Conservation (phyloP, 2,329 filamentous ascomycete genomes). For the Nothopassalora personata region DNA sequence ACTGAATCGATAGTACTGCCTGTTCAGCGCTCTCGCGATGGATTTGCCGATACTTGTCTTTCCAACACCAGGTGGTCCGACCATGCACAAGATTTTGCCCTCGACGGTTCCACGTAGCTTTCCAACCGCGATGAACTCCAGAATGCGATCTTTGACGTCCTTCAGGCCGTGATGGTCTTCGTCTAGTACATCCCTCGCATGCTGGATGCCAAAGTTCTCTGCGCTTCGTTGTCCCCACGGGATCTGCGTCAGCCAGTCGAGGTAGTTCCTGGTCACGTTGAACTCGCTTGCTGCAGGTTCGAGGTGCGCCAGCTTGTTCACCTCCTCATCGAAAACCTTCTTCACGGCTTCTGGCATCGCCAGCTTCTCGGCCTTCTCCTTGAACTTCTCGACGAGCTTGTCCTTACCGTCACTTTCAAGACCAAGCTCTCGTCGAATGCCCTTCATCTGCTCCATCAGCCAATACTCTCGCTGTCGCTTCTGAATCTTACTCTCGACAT, state of each 20-base stretch:
- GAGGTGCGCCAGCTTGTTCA: conserved; percentile 92
- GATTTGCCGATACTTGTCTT: conserved; percentile 99
- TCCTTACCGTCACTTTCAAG: conserved; percentile 98
- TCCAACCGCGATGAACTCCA: conserved; percentile 97
- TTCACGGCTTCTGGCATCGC: conserved; percentile 96
- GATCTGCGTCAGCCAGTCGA: conserved; percentile 98
- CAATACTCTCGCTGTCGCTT: conserved; percentile 97
- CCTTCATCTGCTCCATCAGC: conserved; percentile 99
- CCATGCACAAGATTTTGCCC: conserved; percentile 96
- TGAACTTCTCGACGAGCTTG: conserved; percentile 95
- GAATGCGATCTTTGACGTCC: conserved; percentile 95
- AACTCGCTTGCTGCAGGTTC: conserved; percentile 96
- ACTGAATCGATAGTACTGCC: conserved; percentile 97
- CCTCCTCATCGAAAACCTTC: conserved; percentile 96
- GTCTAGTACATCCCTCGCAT: conserved; percentile 84
- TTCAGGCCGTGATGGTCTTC: conserved; percentile 96
- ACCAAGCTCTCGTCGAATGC: conserved; percentile 88
- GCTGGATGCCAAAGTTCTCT: conserved; percentile 92
- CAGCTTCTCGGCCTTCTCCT: conserved; percentile 85
- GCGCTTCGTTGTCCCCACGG: conserved; percentile 94
- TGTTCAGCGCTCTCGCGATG: conserved; percentile 86
- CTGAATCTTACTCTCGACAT: conserved; percentile 94
- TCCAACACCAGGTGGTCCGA: conserved; percentile 92
- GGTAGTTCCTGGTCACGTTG: conserved; percentile 95
- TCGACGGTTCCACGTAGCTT: conserved; percentile 96